A percentile compares a stretch with the other conserved stretches of the same genome.
phyloP scores from a whole-genome alignment of 2,329 filamentous ascomycete species.

The Podosphaera leucotricha region DNA sequence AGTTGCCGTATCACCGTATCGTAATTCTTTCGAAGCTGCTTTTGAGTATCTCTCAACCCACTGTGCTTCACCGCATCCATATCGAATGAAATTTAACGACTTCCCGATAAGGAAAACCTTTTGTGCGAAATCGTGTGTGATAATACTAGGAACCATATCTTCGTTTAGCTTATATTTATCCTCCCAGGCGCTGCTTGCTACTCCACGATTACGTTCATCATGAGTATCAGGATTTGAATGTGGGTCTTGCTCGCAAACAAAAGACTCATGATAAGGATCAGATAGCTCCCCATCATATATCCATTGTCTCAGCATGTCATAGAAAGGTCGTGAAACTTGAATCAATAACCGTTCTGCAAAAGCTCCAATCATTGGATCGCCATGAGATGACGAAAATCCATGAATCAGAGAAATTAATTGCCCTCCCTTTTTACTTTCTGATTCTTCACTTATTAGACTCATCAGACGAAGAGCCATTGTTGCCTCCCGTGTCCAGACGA shows the following conservation, averaged over 20 bases:
- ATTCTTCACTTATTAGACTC: conserved; percentile 84
- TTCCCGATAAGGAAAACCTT: conserved; percentile 97
- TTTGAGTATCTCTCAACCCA: conserved; percentile 97
- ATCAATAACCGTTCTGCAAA: conserved; percentile 77
- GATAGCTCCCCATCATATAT: conserved; percentile 95
- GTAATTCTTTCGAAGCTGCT: conserved; percentile 69
- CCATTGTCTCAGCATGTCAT: conserved; percentile 88
- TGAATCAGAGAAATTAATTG: conserved; percentile 88
- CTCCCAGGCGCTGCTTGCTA: conserved; percentile 84
- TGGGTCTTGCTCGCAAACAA: conserved; percentile 62
- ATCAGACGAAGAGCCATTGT: conserved; percentile 87
- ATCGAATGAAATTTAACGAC: conserved; percentile 91
- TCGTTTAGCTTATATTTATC: conserved; percentile 81
- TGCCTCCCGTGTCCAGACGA: conserved; percentile 92
- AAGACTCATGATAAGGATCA: conserved; percentile 92
- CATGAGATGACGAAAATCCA: conserved; percentile 76
- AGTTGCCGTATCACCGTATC: conserved; percentile 79
- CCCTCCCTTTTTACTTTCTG: conserved; percentile 62
- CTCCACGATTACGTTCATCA: conserved; percentile 28
- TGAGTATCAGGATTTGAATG: conserved; percentile 20
- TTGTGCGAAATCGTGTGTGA: conserved; percentile 78
- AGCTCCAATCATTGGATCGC: conserved; percentile 77
- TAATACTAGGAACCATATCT: conserved; percentile 77
- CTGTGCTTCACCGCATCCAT: conserved; percentile 75
- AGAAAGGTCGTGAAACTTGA: conserved; percentile 83